phyloP scores from a whole-genome alignment of 2,329 filamentous ascomycete species.

The Elsinoe fawcettii region DNA sequence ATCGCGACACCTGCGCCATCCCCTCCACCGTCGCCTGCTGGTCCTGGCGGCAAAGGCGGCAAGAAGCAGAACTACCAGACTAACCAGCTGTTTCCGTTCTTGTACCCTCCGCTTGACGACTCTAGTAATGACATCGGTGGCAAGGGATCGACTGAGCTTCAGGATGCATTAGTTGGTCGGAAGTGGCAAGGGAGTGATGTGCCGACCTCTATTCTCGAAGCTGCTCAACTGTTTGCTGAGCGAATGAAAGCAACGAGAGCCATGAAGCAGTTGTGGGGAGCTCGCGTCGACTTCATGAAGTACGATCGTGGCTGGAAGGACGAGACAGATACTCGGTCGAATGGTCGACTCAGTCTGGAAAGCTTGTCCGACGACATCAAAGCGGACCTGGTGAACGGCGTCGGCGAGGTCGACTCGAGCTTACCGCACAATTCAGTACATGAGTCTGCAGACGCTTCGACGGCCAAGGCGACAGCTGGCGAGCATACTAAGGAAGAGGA shows the following conservation, averaged over 20 bases:
- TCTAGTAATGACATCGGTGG: conserved; percentile 85
- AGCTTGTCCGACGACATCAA: conserved; percentile 1
- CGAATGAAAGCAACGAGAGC: conserved; percentile 86
- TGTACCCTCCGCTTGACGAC: conserved; percentile 88
- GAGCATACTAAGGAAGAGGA: conserved; percentile 4
- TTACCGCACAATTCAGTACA: conserved; percentile 17
- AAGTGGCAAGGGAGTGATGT: conserved; percentile 93
- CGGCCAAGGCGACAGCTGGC: conserved; percentile 16
- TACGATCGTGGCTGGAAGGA: conserved; percentile 82
- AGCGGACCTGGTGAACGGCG: background rate
- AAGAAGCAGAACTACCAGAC: conserved; percentile 99
- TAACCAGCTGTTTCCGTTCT: conserved; percentile 95
- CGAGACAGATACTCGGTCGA: conserved; percentile 16
- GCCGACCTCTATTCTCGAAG: conserved; percentile 88
- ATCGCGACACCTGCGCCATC: conserved; percentile 98
- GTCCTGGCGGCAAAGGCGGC: conserved; percentile 73
- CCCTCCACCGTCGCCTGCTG: conserved; percentile 84
- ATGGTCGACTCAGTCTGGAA: background rate
- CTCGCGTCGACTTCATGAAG: conserved; percentile 82
- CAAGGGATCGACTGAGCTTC: conserved; percentile 72
- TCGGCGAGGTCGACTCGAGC: background rate
- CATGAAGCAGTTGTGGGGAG: conserved; percentile 90
- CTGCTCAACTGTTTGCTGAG: conserved; percentile 81
- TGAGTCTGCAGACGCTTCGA: conserved; percentile 34
- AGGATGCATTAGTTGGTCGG: conserved; percentile 70